Base-by-base conservation (phyloP, 202 grass and related monocot species). In the Alloteropsis angusta region DNA sequence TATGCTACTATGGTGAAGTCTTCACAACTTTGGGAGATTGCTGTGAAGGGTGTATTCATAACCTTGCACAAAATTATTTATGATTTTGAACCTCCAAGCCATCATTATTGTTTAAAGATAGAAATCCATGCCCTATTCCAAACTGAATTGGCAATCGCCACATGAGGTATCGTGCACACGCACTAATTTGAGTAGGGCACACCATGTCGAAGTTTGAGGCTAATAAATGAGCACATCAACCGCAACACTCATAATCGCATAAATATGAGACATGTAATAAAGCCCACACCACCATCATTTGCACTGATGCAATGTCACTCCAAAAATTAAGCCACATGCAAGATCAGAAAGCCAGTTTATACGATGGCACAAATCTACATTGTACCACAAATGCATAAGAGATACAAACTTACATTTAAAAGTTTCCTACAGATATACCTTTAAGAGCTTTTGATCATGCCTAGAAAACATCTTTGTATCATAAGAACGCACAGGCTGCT, bases 391-490 rank as follows among this genome's bases (percentile, higher is more conserved):
- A 62, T 21, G 70, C 28, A 59, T 75, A 76, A 44, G 62, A 69
- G 10, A 69, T 43, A 75, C 16, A 54, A 70, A 84, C 53, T 39
- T 88, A 62, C 43, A 55, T 80, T 23, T 48, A 41, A 23, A 76
- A 88, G 3, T 76, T 71, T 17, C n/a, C 65, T 62, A 85, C 37
- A 61, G 28, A 81, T 61, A 79, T 86, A 99, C 92, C 90, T 99
- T 95, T 65, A 84, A 81, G 81, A 78, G 54, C 72, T 95, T 89
- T 18, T 72, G 35, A 85, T 95, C 90, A 34, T 95, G 87, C 76
- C 89, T 95, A 86, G 84, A 82, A 84, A 93, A 99, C 55, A 95
- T 81, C 67, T 93, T 93, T 11, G 56, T 19, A 84, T 91, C 92
- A 84, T 99, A 89, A 65, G 92, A 79, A 42, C 81, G 87, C 74